Percentiles rank a stretch among this genome's conserved stretches.
Conservation (phyloP, 2,329 filamentous ascomycete species). For the Pseudocercospora pini-densiflorae region DNA sequence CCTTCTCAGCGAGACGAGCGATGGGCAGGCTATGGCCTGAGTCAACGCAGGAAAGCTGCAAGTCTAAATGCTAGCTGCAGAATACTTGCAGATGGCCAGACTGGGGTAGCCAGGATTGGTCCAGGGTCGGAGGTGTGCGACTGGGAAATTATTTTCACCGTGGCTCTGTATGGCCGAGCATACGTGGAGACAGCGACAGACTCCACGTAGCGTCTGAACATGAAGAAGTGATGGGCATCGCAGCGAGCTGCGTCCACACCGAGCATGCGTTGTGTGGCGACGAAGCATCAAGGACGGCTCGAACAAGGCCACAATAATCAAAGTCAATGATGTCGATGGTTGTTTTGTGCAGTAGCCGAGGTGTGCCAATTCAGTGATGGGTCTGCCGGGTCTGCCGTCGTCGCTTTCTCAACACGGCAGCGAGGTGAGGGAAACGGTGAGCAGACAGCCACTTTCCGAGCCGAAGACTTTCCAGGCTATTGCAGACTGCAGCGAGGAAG, state of each 20-base stretch:
- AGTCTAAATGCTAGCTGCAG: conserved; percentile 20
- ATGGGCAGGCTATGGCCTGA: conserved; percentile 6
- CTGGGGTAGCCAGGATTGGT: conserved; percentile 22
- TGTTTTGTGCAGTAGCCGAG: conserved; percentile 1
- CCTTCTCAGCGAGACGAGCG: conserved; percentile 14
- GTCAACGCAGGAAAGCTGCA: conserved; percentile 22
- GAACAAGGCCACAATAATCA: not conserved
- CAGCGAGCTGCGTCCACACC: not conserved
- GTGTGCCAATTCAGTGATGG: not conserved
- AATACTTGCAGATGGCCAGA: conserved; percentile 17
- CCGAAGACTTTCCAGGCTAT: conserved; percentile 18
- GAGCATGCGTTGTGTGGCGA: not conserved
- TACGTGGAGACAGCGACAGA: conserved; percentile 21
- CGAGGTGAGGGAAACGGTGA: not conserved
- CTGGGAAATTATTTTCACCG: conserved; percentile 22
- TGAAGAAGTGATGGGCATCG: conserved; percentile 6
- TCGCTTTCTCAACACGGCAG: not conserved
- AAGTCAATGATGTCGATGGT: not conserved
- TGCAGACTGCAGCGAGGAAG: not conserved
- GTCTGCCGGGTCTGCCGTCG: not conserved
- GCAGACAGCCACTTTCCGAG: conserved; percentile 12
- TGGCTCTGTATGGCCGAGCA: conserved; percentile 22
- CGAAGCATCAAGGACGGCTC: not conserved
- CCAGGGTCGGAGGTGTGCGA: conserved; percentile 16
- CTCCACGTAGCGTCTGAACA: conserved; percentile 15